These are phyloP conservation scores for Venturiaceae sp. DNA, from an alignment of 2,329 filamentous ascomycete species.

Conservation along the genomic window DNA sequence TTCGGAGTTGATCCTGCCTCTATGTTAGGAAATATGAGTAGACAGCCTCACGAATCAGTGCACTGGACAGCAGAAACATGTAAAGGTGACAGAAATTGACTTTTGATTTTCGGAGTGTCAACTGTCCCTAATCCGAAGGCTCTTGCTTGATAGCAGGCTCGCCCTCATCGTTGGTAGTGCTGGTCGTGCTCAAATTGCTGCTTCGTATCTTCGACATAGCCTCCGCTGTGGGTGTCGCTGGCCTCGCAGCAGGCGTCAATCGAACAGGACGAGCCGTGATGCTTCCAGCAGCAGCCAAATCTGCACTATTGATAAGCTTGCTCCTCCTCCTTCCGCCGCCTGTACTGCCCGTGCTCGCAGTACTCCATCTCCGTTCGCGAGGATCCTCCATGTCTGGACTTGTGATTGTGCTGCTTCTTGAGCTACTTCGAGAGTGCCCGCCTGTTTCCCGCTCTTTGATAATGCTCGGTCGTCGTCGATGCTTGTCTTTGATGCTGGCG, in stretches of 20 bases:
- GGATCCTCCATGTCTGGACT: slow-evolving; percentile 18
- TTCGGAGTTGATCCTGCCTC: no score
- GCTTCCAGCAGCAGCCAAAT: neutral
- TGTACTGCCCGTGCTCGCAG: slow-evolving; percentile 3
- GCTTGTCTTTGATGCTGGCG: neutral
- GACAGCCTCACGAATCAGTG: no score
- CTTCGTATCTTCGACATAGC: slow-evolving; percentile 17
- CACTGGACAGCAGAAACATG: neutral
- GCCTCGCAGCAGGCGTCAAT: slow-evolving; percentile 14
- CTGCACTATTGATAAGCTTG: neutral
- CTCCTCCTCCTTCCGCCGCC: slow-evolving; percentile 5
- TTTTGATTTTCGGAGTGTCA: neutral
- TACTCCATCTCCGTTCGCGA: slow-evolving; percentile 12
- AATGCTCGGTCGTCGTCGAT: neutral
- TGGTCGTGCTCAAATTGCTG: slow-evolving; percentile 20
- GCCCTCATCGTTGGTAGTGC: neutral
- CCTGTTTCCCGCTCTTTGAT: slow-evolving; percentile 5
- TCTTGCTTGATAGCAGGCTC: neutral
- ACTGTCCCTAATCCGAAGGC: neutral
- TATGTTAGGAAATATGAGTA: no score
- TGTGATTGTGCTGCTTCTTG: slow-evolving; percentile 12
- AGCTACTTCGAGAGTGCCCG: slow-evolving; percentile 6
- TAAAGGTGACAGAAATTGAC: neutral
- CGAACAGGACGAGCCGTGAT: neutral
- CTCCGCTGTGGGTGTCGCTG: slow-evolving; percentile 16